Evolutionary conservation across 2,329 filamentous ascomycete species (phyloP), one percentile per base, ranked within the genome.

Genomic region (Balansia obtecta): DNA sequence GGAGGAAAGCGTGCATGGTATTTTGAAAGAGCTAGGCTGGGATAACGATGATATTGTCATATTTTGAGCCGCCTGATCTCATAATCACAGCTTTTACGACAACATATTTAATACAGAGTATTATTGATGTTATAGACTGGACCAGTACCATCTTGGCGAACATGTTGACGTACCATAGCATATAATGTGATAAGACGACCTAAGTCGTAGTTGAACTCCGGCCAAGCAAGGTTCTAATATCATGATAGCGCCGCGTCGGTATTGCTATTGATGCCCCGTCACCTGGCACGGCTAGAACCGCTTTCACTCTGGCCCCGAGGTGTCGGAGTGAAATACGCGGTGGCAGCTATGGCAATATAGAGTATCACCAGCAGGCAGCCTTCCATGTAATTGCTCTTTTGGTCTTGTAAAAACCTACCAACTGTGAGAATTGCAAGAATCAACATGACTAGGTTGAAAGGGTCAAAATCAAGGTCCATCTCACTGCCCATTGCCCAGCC

Each of bases 371-470:
- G 87, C 16, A 96, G 75, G 22, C 81, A 77, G 2, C 90, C 90
- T 65, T 96, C 90, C 4, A 96, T 76, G 61, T 94, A 96, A 62
- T 95, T 94, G 54, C 82, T 88, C 73, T 93, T 91, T 57, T 87
- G 82, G 62, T 96, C 90, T 46, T 88, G 76, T 50, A 96, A 69
- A 68, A 95, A 95, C 54, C 88, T 87, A 1, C 89, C 88, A 38
- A 95, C 86, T 0, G 89, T 88, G 41, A 96, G 72, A 58, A 95
- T 91, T 30, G 87, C 80, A 22, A 96, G 74, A 51, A 96, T 80
- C 9, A 96, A 72, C 55, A 94, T 76, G 51, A 85, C 78, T 18
- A 94, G 77, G 69, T 94, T 88, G 71, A 95, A 95, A 13, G 89
- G 74, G 58, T 93, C 86, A 63, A 95, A 95, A 62, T 88, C 83